Conservation (phyloP, 2,329 filamentous ascomycete species). For the Colletotrichum aenigma region DNA sequence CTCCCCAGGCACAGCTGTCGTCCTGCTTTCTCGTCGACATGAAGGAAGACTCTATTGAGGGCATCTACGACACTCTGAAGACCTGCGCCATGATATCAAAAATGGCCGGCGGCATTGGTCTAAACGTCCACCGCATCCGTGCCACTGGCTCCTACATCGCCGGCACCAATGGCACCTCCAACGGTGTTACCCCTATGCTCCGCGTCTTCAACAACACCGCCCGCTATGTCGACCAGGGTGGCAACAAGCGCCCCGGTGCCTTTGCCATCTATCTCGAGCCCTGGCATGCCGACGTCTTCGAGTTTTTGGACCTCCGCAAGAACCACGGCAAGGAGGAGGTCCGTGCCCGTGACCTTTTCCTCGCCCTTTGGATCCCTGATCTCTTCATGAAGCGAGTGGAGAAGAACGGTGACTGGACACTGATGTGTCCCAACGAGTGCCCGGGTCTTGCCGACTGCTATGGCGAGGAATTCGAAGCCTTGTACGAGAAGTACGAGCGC, state of each 20-base stretch:
- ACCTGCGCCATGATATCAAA: conserved; percentile 99
- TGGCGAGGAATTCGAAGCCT: conserved; percentile 93
- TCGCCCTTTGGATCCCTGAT: conserved; percentile 97
- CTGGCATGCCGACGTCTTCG: conserved; percentile 97
- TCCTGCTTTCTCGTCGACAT: conserved; percentile 99
- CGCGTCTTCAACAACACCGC: conserved; percentile 99
- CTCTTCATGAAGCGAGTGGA: conserved; percentile 99
- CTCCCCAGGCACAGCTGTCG: conserved; percentile 90
- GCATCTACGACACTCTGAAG: conserved; percentile 99
- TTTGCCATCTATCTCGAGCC: conserved; percentile 99
- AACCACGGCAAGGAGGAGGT: conserved; percentile 99
- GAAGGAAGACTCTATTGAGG: conserved; percentile 99
- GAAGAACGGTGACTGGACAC: conserved; percentile 93
- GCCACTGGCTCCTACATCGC: conserved; percentile 98
- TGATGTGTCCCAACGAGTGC: conserved; percentile 98
- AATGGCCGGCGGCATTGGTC: conserved; percentile 96
- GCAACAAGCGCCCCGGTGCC: conserved; percentile 97
- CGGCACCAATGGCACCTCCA: conserved; percentile 97
- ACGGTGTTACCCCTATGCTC: conserved; percentile 96
- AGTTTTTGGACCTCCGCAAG: conserved; percentile 97
- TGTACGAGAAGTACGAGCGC: conserved; percentile 92
- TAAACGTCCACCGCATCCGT: conserved; percentile 96
- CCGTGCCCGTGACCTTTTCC: conserved; percentile 95
- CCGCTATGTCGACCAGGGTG: conserved; percentile 97
- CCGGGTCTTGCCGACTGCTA: conserved; percentile 95